These are phyloP conservation scores for Kalmusia sp. DNA, from an alignment of 2,329 filamentous ascomycete genomes.

Conservation along the genomic window DNA sequence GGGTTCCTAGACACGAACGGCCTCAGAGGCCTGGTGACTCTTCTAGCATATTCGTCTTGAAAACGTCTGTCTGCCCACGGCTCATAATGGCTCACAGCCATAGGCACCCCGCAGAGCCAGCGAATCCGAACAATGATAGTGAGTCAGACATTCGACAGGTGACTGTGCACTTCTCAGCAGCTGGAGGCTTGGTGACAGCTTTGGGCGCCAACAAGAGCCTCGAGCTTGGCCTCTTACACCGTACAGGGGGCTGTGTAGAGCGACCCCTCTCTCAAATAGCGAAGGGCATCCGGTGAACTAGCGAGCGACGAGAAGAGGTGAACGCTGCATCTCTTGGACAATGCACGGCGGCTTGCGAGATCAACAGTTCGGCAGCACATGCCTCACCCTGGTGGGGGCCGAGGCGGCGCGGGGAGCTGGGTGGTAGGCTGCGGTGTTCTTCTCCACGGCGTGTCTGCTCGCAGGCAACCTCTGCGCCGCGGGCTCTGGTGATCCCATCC, in stretches of 20 bases:
- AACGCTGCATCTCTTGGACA: slow-evolving; percentile 1
- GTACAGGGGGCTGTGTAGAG: slow-evolving; percentile 19
- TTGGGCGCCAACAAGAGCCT: slow-evolving; percentile 5
- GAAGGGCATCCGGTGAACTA: slow-evolving; percentile 17
- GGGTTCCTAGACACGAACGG: background rate
- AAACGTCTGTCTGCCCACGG: background rate
- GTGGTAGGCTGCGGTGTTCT: slow-evolving; percentile 1
- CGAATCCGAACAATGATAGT: background rate
- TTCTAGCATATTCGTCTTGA: background rate
- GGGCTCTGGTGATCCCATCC: background rate
- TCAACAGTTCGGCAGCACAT: background rate
- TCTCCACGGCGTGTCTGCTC: background rate
- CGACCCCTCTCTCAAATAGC: background rate
- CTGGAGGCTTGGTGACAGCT: slow-evolving; percentile 5
- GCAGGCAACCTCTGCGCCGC: background rate
- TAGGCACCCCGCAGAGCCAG: background rate
- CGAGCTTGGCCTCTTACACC: slow-evolving; percentile 17
- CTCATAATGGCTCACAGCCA: too few species aligned
- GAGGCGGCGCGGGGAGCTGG: slow-evolving; percentile 2
- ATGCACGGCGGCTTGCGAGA: background rate
- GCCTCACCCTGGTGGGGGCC: background rate
- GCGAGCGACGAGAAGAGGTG: slow-evolving; percentile 13
- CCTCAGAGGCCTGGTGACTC: background rate
- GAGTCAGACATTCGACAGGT: slow-evolving; percentile 1
- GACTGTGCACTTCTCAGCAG: slow-evolving; percentile 10